Conservation (phyloP, 1,284 basidiomycete species). For the Vanrija humicola region DNA sequence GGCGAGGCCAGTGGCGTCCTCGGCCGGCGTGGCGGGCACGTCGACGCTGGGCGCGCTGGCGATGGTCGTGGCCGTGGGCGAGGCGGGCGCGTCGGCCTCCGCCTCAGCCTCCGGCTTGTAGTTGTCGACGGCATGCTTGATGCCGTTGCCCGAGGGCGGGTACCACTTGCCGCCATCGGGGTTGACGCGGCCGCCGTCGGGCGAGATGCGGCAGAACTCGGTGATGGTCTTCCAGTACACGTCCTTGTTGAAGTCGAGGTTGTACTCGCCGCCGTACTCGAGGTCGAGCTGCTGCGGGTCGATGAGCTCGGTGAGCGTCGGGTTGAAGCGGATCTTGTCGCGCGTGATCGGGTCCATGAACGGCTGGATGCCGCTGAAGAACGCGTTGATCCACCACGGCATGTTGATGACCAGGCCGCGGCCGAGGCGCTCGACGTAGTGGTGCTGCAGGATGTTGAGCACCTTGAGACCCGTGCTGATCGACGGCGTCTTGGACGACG, state of each 20-base stretch:
- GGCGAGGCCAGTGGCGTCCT: background rate
- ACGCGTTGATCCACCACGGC: slow-evolving; percentile 71
- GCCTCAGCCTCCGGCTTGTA: slow-evolving; percentile 10
- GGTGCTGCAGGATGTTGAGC: slow-evolving; percentile 78
- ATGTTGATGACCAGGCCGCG: slow-evolving; percentile 80
- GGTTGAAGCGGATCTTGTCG: slow-evolving; percentile 91
- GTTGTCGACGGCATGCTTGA: slow-evolving; percentile 38
- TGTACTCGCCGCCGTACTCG: slow-evolving; percentile 74
- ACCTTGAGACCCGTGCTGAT: slow-evolving; percentile 73
- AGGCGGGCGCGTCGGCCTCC: background rate
- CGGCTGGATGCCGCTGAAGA: slow-evolving; percentile 80
- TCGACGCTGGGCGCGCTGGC: background rate
- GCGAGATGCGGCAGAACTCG: slow-evolving; percentile 49
- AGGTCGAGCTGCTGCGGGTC: slow-evolving; percentile 71
- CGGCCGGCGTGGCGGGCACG: background rate
- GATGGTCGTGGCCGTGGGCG: background rate
- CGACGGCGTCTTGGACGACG: slow-evolving; percentile 73
- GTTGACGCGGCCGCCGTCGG: slow-evolving; percentile 41
- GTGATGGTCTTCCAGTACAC: slow-evolving; percentile 75
- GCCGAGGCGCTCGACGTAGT: slow-evolving; percentile 80
- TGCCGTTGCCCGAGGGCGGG: slow-evolving; percentile 45
- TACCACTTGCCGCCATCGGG: slow-evolving; percentile 32
- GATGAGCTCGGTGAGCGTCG: slow-evolving; percentile 69
- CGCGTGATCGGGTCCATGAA: slow-evolving; percentile 87
- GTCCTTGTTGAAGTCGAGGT: slow-evolving; percentile 70